These are phyloP conservation scores for Amanita molliuscula DNA, from an alignment of 768 basidiomycete genomes.

Conservation along the genomic window DNA sequence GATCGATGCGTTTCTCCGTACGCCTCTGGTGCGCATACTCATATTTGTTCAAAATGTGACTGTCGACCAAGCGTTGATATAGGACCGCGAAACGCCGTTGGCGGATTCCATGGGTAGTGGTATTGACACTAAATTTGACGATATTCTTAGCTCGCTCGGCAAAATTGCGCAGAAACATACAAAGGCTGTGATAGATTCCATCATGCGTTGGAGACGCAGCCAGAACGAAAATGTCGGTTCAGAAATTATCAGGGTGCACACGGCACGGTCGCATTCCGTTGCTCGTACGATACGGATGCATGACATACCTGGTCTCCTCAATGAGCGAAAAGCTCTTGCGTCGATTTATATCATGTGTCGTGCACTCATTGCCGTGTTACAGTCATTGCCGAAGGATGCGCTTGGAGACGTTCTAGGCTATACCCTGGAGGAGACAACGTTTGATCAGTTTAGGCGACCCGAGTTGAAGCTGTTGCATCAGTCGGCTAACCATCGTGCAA, in stretches of 20 bases:
- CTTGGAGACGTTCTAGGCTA: conserved; percentile 72
- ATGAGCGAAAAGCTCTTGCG: conserved; percentile 70
- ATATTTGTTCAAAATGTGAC: neutral
- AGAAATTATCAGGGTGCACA: conserved; percentile 43
- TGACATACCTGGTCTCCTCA: conserved; percentile 42
- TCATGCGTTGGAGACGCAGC: conserved; percentile 78
- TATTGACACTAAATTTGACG: conserved; percentile 73
- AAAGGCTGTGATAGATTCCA: conserved; percentile 76
- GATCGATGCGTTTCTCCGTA: conserved; percentile 64
- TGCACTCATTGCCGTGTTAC: conserved; percentile 69
- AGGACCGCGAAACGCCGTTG: conserved; percentile 67
- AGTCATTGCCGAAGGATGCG: conserved; percentile 62
- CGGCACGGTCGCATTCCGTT: conserved; percentile 24
- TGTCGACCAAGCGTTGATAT: neutral
- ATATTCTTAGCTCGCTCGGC: conserved; percentile 74
- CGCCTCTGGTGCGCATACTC: conserved; percentile 46
- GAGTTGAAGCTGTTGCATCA: conserved; percentile 55
- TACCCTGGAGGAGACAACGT: conserved; percentile 79
- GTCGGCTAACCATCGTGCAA: conserved; percentile 69
- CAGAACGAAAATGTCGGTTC: conserved; percentile 53
- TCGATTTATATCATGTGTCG: conserved; percentile 88
- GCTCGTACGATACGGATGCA: conserved; percentile 26
- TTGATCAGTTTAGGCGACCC: conserved; percentile 72
- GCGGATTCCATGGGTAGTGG: conserved; percentile 59
- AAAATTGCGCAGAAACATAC: conserved; percentile 80